A percentile compares a stretch with the other conserved stretches of the same genome.
phyloP scores from a whole-genome alignment of 805 yeast species.

The Hanseniaspora taiwanica region DNA sequence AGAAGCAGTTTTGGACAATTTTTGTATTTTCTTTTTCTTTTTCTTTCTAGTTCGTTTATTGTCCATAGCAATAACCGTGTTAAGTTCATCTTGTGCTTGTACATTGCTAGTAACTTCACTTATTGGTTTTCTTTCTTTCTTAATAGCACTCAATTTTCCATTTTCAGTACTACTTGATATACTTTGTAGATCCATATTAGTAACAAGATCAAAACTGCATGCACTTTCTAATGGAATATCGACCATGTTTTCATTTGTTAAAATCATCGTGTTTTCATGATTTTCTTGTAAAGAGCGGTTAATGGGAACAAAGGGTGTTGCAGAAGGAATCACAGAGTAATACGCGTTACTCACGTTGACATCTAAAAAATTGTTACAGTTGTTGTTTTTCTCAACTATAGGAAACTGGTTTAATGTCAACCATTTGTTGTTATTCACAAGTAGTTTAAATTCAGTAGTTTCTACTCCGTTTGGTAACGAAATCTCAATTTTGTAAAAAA shows the following conservation, averaged over 20 bases:
- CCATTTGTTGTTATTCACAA: not conserved
- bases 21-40: not conserved
- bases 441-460: not conserved
- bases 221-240: not conserved
- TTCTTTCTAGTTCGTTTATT: not conserved
- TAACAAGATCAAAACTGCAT: not conserved
- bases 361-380: not conserved
- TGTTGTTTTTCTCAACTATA: not conserved
- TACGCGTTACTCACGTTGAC: not conserved
- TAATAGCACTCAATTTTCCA: not conserved
- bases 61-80: not conserved
- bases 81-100: not conserved
- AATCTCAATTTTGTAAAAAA: not conserved
- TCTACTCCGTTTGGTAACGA: not conserved
- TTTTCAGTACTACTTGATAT: not conserved
- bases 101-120: too few relatives aligned
- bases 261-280: too few relatives aligned
- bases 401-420: not conserved
- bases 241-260: not conserved
- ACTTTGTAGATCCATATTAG: not conserved
- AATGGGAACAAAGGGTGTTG: too few relatives aligned
- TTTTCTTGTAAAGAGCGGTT: too few relatives aligned
- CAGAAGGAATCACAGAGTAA: too few relatives aligned
- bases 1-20: not conserved
- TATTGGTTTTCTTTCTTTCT: too few relatives aligned